Evolutionary conservation across 352 stramenopile species (phyloP), one percentile per base, ranked within the genome.

Genomic region (Globisporangium echinulatum): DNA sequence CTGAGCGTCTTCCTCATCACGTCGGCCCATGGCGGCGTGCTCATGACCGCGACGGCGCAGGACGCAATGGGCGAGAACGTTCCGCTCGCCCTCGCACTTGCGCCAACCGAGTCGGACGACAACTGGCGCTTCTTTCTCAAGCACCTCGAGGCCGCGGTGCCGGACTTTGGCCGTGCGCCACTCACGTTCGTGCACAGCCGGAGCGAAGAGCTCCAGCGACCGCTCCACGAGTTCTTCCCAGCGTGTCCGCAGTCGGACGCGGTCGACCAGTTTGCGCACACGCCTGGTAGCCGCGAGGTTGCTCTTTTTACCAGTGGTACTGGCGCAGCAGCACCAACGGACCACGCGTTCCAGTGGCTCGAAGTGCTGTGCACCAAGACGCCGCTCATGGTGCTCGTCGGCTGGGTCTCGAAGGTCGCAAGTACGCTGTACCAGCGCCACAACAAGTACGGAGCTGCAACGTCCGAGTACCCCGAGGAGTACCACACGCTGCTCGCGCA

Each of bases 31-130:
- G 82, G 82, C 39, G 82, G 79, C 46, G 67, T 88, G 4, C 76
- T 92, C 46, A 80, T 92, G 61, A 83, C 77, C 7, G 79, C 74
- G 11, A 90, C 79, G 4, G 75, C 77, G 14, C 79, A 92, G 58
- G 82, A 92, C 39, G 77, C 79, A 0, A 87, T 92, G 79, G 79
- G 82, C 0, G 80, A 92, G 49, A 86, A 89, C 60, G 69, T 92
- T 4, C 79, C 82, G 7, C 65, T 92, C 42, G 82, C 82, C 0
- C 69, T 92, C 44, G 78, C 64, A 3, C 72, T 92, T 43, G 79
- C 70, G 8, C 62, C 77, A 2, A 59, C 55, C 7, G 82, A 92
- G 54, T 80, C 61, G 36, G 78, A 89, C 42, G 59, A 67, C 0
- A 78, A 83, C 33, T 92, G 82, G 82, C 49, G 56, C 0, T 92